Evolutionary conservation across 495 filamentous ascomycete genomes (phyloP), one percentile per base, ranked within the genome.

Genomic region (Penicillium cataractarum): DNA sequence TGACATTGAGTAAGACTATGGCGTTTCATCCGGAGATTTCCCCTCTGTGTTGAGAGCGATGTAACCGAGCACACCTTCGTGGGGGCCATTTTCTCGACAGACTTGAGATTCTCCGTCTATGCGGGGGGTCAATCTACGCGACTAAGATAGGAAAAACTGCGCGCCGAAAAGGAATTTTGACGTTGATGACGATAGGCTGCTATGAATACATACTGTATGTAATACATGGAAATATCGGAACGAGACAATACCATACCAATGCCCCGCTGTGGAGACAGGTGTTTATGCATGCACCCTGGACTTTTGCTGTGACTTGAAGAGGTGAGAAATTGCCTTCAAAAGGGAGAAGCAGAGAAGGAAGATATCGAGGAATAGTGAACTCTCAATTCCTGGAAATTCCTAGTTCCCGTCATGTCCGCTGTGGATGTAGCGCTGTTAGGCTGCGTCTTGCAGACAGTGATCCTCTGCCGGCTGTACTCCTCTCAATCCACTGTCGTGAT

Each of bases 21-120:
- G 17, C 39, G 39, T 42, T 19, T 19, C 39, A 15, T n/a, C n/a
- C n/a, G n/a, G n/a, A n/a, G n/a, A n/a, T n/a, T n/a, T n/a, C n/a
- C n/a, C n/a, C n/a, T n/a, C n/a, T n/a, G n/a, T n/a, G n/a, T n/a
- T n/a, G n/a, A 10, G 19, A 26, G 21, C 48, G 22, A 50, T 29
- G 48, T 29, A 50, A 50, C 48, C 48, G 27, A 50, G 22, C 48
- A 13, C 39, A 42, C 39, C n/a, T 42, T 42, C 17, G 39, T 42
- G 39, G 39, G 39, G 39, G 39, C 39, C 39, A 42, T n/a, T 42
- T 4, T 5, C 13, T 42, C 19, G 17, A 42, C 39, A 19, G n/a
- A 19, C n/a, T n/a, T 42, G 7, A 7, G 17, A 42, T 42, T 19
- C 17, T n/a, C 17, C 17, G 7, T 42, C 17, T 15, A 19, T 7